phyloP scores from a whole-genome alignment of 2,329 filamentous ascomycete genomes.

The Diaporthe sp. region DNA sequence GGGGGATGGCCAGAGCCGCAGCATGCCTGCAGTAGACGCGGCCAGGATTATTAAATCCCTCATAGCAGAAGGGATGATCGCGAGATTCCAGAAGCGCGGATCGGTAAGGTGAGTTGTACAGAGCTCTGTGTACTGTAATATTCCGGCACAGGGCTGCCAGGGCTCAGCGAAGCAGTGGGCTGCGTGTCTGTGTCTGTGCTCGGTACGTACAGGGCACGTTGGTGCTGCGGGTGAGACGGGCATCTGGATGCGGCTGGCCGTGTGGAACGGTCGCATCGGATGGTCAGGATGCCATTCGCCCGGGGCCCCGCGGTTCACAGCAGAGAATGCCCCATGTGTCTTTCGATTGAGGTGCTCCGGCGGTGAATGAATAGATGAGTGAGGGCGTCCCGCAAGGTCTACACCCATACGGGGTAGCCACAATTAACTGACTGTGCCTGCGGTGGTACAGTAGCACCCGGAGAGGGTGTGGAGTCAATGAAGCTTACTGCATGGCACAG shows the following conservation, averaged over 20 bases:
- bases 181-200: background rate
- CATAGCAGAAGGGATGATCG: slow-evolving; percentile 22
- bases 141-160: slow-evolving; percentile 7
- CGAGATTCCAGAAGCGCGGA: slow-evolving; percentile 22
- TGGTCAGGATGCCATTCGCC: slow-evolving; percentile 29
- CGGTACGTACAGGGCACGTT: slow-evolving; percentile 5
- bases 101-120: slow-evolving; percentile 13
- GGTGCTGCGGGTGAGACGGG: slow-evolving; percentile 26
- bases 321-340: slow-evolving; percentile 2
- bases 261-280: slow-evolving; percentile 23
- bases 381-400: background rate
- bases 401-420: slow-evolving; percentile 17
- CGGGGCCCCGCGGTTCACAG: slow-evolving; percentile 11
- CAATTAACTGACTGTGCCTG: slow-evolving; percentile 16
- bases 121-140: background rate
- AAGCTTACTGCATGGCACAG: slow-evolving; percentile 24
- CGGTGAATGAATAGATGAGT: background rate
- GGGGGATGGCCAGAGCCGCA: slow-evolving; percentile 13
- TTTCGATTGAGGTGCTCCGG: background rate
- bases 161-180: background rate
- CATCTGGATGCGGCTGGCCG: slow-evolving; percentile 32
- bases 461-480: slow-evolving; percentile 15
- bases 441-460: slow-evolving; percentile 15
- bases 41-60: slow-evolving; percentile 25
- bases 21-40: slow-evolving; percentile 26